Percentiles rank a stretch among this genome's conserved stretches.
These are phyloP conservation scores for Fusarium napiforme DNA, from an alignment of 2,329 filamentous ascomycete genomes.

Conservation along the genomic window DNA sequence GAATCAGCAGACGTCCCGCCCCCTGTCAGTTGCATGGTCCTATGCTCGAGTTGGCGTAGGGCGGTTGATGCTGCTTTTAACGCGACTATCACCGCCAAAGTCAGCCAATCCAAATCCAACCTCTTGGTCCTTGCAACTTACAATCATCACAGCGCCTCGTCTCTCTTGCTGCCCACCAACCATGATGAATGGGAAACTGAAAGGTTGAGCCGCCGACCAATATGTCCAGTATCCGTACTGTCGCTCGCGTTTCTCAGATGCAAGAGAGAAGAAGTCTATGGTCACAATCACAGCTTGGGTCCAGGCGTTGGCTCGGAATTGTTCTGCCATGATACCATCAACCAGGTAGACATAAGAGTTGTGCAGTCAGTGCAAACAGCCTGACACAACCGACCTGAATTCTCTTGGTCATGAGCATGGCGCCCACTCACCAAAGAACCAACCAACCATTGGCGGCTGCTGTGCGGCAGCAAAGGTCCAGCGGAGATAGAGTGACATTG, in stretches of 20 bases:
- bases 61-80: conserved; percentile 43
- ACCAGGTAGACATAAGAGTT: background rate
- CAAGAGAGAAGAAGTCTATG: conserved; percentile 13
- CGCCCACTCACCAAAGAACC: conserved; percentile 10
- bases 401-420: conserved; percentile 21
- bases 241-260: conserved; percentile 7
- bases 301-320: conserved; percentile 29
- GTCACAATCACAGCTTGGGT: conserved; percentile 27
- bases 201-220: conserved; percentile 35
- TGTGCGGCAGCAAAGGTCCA: conserved; percentile 9
- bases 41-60: conserved; percentile 36
- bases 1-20: conserved; percentile 33
- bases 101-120: conserved; percentile 39
- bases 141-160: conserved; percentile 38
- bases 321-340: conserved; percentile 21
- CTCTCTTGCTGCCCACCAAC: conserved; percentile 25
- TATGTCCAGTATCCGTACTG: conserved; percentile 5
- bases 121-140: conserved; percentile 33
- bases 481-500: conserved; percentile 38
- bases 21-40: conserved; percentile 14
- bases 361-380: conserved; percentile 14
- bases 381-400: conserved; percentile 5
- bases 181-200: conserved; percentile 16
- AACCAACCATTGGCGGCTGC: conserved; percentile 21
- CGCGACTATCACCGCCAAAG: conserved; percentile 37